Evolutionary conservation across 441 rosid species (phyloP).

Genomic region (Erysimum pusillum): DNA sequence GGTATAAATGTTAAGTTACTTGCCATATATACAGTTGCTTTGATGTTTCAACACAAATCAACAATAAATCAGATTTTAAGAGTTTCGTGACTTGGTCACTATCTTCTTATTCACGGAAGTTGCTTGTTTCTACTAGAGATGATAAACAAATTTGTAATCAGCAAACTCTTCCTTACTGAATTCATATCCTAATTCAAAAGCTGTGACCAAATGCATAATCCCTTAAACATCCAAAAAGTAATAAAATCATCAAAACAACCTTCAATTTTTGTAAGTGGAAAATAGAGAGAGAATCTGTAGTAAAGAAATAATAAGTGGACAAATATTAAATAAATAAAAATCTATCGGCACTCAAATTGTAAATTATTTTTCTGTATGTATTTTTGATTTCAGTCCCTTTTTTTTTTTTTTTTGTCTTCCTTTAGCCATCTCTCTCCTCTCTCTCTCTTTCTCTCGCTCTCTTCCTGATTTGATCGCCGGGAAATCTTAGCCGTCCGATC

Average conservation of each 20-base stretch:
- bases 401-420: not conserved
- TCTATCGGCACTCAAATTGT: not conserved
- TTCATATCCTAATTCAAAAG: too few relatives aligned
- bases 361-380: not conserved
- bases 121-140: too few relatives aligned
- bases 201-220: too few relatives aligned
- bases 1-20: too few relatives aligned
- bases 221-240: too few relatives aligned
- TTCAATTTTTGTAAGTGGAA: not conserved
- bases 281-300: not conserved
- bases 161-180: too few relatives aligned
- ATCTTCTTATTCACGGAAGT: too few relatives aligned
- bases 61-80: too few relatives aligned
- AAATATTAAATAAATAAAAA: not conserved
- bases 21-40: too few relatives aligned
- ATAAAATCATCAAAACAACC: not conserved
- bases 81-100: too few relatives aligned
- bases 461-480: constrained; percentile 51
- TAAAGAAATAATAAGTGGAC: not conserved
- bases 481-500: constrained; percentile 43
- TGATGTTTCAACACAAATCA: too few relatives aligned
- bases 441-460: constrained; percentile 28
- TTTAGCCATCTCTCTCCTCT: constrained; percentile 13
- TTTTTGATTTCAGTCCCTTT: constrained; percentile 19
- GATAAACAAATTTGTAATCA: too few relatives aligned